phyloP scores from a whole-genome alignment of 805 yeast genomes.

The Pichia nakasei region DNA sequence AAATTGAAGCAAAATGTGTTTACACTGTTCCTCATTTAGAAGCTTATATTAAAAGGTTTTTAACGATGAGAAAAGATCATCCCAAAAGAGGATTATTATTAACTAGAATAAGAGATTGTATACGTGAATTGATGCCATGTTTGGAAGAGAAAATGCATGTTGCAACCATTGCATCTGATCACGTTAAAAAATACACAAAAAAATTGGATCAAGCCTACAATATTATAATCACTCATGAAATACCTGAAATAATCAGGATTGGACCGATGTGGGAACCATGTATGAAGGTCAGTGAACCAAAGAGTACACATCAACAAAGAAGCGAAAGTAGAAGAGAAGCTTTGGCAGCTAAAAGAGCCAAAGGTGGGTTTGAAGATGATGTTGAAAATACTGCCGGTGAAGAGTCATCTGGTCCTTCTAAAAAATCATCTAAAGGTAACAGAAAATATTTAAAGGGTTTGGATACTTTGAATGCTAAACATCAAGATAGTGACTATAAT shows the following conservation, averaged over 20 bases:
- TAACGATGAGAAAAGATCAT: slow-evolving; percentile 29
- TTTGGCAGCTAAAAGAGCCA: slow-evolving; percentile 75
- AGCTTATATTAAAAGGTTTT: slow-evolving; percentile 41
- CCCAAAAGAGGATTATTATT: slow-evolving; percentile 32
- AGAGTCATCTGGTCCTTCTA: slow-evolving; percentile 9
- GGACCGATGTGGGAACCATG: slow-evolving; percentile 90
- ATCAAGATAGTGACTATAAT: neutral
- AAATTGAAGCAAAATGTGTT: slow-evolving; percentile 90
- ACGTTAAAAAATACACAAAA: slow-evolving; percentile 54
- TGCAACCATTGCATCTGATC: slow-evolving; percentile 81
- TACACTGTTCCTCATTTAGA: slow-evolving; percentile 61
- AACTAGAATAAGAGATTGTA: slow-evolving; percentile 33
- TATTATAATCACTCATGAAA: slow-evolving; percentile 63
- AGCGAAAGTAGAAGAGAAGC: slow-evolving; percentile 86
- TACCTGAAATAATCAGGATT: slow-evolving; percentile 67
- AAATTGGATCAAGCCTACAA: slow-evolving; percentile 78
- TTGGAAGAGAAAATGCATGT: slow-evolving; percentile 97
- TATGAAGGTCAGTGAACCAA: slow-evolving; percentile 50
- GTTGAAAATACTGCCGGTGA: slow-evolving; percentile 18
- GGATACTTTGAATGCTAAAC: neutral
- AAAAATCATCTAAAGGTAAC: neutral
- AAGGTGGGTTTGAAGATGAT: slow-evolving; percentile 17
- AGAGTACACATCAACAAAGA: slow-evolving; percentile 66
- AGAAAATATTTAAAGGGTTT: neutral
- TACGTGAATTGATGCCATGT: slow-evolving; percentile 76